Conservation (phyloP, 1,284 basidiomycete species). For the Tilletiopsis washingtonensis region DNA sequence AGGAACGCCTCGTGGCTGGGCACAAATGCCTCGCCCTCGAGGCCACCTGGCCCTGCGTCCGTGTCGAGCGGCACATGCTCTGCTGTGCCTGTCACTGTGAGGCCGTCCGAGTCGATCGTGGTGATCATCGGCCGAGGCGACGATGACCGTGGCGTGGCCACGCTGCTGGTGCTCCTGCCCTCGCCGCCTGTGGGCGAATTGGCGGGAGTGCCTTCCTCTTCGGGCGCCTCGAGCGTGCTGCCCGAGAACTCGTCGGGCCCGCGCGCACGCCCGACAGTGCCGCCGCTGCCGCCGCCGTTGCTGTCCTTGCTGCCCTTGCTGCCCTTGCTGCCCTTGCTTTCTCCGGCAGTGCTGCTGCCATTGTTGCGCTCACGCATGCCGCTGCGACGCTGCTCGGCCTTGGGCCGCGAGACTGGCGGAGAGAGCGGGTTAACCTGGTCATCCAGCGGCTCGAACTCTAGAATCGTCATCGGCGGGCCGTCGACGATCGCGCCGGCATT, state of each 20-base stretch:
- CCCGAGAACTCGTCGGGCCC: too few relatives aligned
- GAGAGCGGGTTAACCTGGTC: slow-evolving; percentile 65
- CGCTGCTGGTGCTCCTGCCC: too few relatives aligned
- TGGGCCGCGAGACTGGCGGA: too few relatives aligned
- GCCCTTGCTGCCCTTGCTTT: too few relatives aligned
- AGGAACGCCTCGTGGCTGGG: slow-evolving; percentile 54
- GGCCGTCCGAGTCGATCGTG: slow-evolving; percentile 19
- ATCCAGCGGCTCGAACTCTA: slow-evolving; percentile 75
- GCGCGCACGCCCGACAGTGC: slow-evolving; percentile 2
- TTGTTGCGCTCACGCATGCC: too few relatives aligned
- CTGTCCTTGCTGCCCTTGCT: background rate
- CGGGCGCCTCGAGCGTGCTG: too few relatives aligned
- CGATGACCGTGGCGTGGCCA: too few relatives aligned
- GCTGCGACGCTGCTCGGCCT: too few relatives aligned
- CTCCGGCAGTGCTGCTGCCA: too few relatives aligned
- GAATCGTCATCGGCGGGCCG: slow-evolving; percentile 34
- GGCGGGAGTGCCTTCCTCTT: too few relatives aligned
- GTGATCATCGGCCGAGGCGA: slow-evolving; percentile 18
- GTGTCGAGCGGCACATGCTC: background rate
- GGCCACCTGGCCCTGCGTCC: slow-evolving; percentile 8
- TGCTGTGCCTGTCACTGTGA: slow-evolving; percentile 8
- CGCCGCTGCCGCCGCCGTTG: slow-evolving; percentile 22
- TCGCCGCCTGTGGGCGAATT: too few relatives aligned
- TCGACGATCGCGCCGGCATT: too few relatives aligned
- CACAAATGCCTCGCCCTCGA: slow-evolving; percentile 22